phyloP scores from a whole-genome alignment of 495 filamentous ascomycete species.

The Penicillium pancosmium region DNA sequence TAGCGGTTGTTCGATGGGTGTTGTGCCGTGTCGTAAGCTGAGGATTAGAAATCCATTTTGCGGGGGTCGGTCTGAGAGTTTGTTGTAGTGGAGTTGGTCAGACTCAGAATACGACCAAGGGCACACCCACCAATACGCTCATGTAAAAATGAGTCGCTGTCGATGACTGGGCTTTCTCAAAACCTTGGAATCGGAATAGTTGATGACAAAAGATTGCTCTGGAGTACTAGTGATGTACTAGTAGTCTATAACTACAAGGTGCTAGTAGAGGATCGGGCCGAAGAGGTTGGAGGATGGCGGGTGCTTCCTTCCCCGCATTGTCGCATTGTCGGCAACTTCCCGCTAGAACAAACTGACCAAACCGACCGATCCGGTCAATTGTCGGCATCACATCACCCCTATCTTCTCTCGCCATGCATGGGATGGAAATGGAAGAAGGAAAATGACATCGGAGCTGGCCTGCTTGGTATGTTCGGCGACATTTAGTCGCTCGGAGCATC shows the following conservation, averaged over 20 bases:
- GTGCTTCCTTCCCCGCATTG: background rate
- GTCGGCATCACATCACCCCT: background rate
- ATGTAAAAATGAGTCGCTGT: no score
- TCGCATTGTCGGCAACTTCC: background rate
- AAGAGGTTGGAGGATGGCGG: no score
- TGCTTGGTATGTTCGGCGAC: constrained; percentile 22
- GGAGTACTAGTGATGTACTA: no score
- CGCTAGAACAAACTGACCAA: background rate
- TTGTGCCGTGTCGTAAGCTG: background rate
- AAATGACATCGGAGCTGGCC: constrained; percentile 16
- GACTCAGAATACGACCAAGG: no score
- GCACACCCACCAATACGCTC: no score
- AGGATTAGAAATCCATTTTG: background rate
- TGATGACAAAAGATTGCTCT: no score
- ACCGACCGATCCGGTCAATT: background rate
- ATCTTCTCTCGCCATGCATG: background rate
- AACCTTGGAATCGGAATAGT: no score
- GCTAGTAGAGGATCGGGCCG: no score
- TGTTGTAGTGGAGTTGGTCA: background rate
- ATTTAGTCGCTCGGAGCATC: constrained; percentile 31
- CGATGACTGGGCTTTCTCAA: no score
- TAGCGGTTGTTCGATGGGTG: background rate
- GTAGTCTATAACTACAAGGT: no score
- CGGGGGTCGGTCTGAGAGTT: background rate
- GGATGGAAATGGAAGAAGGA: background rate